A percentile compares a stretch with the other conserved stretches of the same genome.
Conservation (phyloP, 2,329 filamentous ascomycete species). For the Laburnicola sp. region DNA sequence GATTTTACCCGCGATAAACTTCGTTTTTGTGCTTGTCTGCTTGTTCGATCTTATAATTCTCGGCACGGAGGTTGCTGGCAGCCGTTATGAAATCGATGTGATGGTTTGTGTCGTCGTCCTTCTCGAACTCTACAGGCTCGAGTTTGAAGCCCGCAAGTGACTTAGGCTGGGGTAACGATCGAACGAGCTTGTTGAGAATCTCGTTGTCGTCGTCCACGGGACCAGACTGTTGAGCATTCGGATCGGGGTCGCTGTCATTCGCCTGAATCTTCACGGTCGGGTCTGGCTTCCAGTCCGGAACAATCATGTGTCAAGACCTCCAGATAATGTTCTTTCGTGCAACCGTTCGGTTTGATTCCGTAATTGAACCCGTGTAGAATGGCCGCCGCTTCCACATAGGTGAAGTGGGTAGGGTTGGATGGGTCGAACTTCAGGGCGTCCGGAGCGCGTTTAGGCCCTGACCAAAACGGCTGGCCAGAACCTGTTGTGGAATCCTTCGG, state of each 20-base stretch:
- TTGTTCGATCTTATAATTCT: constrained; percentile 95
- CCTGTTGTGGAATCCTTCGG: constrained; percentile 91
- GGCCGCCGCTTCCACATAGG: constrained; percentile 83
- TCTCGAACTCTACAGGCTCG: constrained; percentile 93
- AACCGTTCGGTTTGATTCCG: constrained; percentile 82
- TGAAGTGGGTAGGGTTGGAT: constrained; percentile 81
- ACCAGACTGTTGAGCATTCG: constrained; percentile 66
- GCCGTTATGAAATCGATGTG: constrained; percentile 99
- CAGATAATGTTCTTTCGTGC: constrained; percentile 71
- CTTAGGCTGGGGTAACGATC: constrained; percentile 75
- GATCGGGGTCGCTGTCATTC: constrained; percentile 91
- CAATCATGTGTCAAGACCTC: constrained; percentile 87
- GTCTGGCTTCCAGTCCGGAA: constrained; percentile 91
- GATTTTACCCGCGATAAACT: constrained; percentile 99
- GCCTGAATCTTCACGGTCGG: constrained; percentile 95
- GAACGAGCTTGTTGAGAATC: constrained; percentile 73
- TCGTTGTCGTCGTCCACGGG: constrained; percentile 74
- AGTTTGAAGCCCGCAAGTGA: constrained; percentile 86
- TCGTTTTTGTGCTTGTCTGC: constrained; percentile 96
- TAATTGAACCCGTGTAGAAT: constrained; percentile 98
- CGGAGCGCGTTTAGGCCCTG: constrained; percentile 93
- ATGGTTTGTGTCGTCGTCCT: constrained; percentile 96
- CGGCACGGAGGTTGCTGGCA: constrained; percentile 91
- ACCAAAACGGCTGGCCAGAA: constrained; percentile 92
- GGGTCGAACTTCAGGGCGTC: constrained; percentile 87